Evolutionary conservation across 768 basidiomycete species (phyloP).

Genomic region (Boletus bicolor): DNA sequence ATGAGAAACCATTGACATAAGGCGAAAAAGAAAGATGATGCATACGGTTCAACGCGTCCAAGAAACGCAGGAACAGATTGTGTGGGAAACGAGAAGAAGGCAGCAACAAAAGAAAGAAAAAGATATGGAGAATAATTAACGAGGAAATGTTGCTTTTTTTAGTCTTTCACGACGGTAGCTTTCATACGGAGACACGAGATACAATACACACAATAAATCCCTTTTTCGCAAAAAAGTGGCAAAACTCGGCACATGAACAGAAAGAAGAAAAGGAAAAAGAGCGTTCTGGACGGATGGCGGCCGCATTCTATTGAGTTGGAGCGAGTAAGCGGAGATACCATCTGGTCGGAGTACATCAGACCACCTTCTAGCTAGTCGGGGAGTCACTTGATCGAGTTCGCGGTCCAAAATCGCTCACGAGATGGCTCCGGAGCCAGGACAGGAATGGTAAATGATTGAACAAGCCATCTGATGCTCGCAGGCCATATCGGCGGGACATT

Average conservation of each 20-base stretch:
- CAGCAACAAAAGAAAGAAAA: too few relatives aligned
- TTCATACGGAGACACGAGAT: background rate
- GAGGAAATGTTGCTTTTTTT: background rate
- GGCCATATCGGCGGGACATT: background rate
- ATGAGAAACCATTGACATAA: background rate
- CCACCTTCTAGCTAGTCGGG: background rate
- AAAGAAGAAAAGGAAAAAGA: background rate
- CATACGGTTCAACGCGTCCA: background rate
- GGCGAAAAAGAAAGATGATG: background rate
- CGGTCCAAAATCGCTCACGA: background rate
- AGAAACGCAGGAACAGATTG: background rate
- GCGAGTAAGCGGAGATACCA: background rate
- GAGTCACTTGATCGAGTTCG: background rate
- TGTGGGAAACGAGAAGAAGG: too few relatives aligned
- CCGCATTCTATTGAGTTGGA: slow-evolving; percentile 10
- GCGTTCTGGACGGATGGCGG: background rate
- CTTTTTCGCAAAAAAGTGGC: slow-evolving; percentile 1
- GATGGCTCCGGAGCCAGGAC: background rate
- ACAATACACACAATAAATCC: slow-evolving; percentile 6
- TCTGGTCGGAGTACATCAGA: background rate
- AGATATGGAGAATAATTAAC: background rate
- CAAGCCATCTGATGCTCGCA: slow-evolving; percentile 5
- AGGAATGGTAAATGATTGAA: slow-evolving; percentile 9
- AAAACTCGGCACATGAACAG: background rate
- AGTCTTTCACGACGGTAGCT: background rate